Percentiles rank a stretch among this genome's conserved stretches.
Conservation (phyloP, 805 yeast genomes). For the Cyberlindnera maritima region DNA sequence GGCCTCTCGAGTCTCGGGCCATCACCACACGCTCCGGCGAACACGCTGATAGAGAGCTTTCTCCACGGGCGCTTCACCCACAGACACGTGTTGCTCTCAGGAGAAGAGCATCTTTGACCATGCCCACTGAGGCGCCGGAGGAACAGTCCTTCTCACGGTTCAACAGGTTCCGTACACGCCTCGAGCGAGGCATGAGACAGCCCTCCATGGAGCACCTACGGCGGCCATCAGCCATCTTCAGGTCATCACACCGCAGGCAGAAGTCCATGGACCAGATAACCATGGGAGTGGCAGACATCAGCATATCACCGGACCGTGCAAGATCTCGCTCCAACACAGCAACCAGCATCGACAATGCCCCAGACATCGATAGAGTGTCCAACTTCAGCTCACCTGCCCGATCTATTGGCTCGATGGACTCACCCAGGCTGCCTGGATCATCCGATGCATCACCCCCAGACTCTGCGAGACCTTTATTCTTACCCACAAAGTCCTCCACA, state of each 20-base stretch:
- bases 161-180: slow-evolving; percentile 10
- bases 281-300: not conserved
- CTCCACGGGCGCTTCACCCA: too few species aligned
- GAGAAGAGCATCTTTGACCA: not conserved
- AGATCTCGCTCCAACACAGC: slow-evolving; percentile 5
- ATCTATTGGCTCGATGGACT: slow-evolving; percentile 16
- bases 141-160: slow-evolving; percentile 3
- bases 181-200: slow-evolving; percentile 12
- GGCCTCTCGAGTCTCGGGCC: too few species aligned
- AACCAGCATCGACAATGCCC: slow-evolving; percentile 3
- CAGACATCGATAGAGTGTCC: slow-evolving; percentile 17
- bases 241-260: slow-evolving; percentile 9
- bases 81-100: not conserved
- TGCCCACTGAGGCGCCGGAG: not conserved
- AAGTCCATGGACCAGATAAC: slow-evolving; percentile 4
- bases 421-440: not conserved
- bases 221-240: slow-evolving; percentile 11
- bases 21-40: too few species aligned
- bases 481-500: not conserved
- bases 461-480: not conserved
- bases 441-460: not conserved
- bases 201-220: slow-evolving; percentile 14
- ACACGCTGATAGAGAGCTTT: too few species aligned
- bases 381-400: slow-evolving; percentile 22
- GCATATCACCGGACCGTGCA: slow-evolving; percentile 1